Evolutionary conservation across 192 early-diverging fungal species (phyloP).

Genomic region (Backusella psychrophila): DNA sequence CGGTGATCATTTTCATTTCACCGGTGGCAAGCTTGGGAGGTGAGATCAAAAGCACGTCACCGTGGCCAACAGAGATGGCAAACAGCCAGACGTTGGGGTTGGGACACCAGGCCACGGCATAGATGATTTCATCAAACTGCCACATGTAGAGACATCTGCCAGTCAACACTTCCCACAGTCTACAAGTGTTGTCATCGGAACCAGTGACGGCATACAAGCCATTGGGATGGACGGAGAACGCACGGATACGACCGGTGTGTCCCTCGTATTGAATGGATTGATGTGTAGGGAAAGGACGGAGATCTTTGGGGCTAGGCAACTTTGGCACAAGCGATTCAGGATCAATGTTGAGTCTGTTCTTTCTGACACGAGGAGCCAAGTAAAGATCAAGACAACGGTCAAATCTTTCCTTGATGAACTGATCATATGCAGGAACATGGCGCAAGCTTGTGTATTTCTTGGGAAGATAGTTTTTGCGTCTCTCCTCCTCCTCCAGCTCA

Average conservation of each 20-base stretch:
- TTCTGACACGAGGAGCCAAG: constrained; percentile 86
- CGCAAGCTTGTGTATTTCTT: constrained; percentile 78
- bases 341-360: constrained; percentile 85
- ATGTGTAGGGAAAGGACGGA: constrained; percentile 89
- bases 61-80: constrained; percentile 67
- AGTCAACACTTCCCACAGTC: constrained; percentile 89
- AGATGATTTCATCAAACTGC: constrained; percentile 66
- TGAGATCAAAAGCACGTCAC: constrained; percentile 50
- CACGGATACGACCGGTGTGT: constrained; percentile 80
- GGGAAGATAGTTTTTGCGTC: constrained; percentile 61
- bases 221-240: constrained; percentile 84
- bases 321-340: constrained; percentile 93
- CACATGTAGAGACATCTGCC: constrained; percentile 83
- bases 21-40: constrained; percentile 47
- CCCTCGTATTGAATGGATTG: constrained; percentile 78
- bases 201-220: constrained; percentile 92
- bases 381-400: constrained; percentile 97
- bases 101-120: constrained; percentile 89
- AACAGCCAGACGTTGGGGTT: constrained; percentile 73
- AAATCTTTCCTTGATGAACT: constrained; percentile 94
- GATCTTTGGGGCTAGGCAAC: constrained; percentile 91
- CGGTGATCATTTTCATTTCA: constrained; percentile 40
- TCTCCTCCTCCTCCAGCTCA: constrained; percentile 72
- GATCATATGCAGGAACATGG: constrained; percentile 81
- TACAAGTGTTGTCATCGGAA: constrained; percentile 85